These are phyloP conservation scores for Globisporangium megalacanthum DNA, from an alignment of 352 stramenopile species.

Conservation along the genomic window DNA sequence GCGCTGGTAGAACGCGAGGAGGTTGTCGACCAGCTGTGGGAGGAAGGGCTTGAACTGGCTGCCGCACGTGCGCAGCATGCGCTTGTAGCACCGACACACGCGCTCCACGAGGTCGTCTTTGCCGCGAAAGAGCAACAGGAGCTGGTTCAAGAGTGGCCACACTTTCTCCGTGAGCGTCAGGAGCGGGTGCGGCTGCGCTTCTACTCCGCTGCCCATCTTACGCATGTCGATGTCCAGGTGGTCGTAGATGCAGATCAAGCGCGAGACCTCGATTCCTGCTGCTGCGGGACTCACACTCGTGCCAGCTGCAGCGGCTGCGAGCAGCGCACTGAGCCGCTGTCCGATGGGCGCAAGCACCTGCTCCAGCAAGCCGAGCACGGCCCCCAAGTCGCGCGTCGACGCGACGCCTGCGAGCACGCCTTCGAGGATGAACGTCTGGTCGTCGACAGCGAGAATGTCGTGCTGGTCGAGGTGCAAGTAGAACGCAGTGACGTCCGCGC, in stretches of 20 bases:
- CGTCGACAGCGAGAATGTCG: slow-evolving; percentile 64
- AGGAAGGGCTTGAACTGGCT: slow-evolving; percentile 57
- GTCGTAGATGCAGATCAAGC: slow-evolving; percentile 83
- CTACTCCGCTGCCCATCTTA: slow-evolving; percentile 8
- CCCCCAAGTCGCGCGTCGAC: slow-evolving; percentile 34
- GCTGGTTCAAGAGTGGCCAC: slow-evolving; percentile 78
- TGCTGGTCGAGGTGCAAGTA: slow-evolving; percentile 73
- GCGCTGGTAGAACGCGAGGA: slow-evolving; percentile 66
- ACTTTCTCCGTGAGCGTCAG: slow-evolving; percentile 72
- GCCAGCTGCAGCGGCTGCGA: slow-evolving; percentile 26
- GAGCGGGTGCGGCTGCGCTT: slow-evolving; percentile 30
- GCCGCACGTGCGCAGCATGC: slow-evolving; percentile 73
- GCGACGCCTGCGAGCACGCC: slow-evolving; percentile 62
- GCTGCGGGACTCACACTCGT: slow-evolving; percentile 27
- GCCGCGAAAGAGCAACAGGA: slow-evolving; percentile 61
- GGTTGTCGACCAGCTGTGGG: slow-evolving; percentile 69
- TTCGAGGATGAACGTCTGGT: slow-evolving; percentile 84
- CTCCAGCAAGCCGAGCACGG: slow-evolving; percentile 49
- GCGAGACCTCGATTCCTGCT: slow-evolving; percentile 61
- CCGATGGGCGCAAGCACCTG: slow-evolving; percentile 65
- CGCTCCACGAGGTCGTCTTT: slow-evolving; percentile 80
- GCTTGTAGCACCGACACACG: slow-evolving; percentile 84
- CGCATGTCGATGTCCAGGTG: slow-evolving; percentile 45
- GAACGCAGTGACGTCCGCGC: slow-evolving; percentile 61
- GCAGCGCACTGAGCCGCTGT: slow-evolving; percentile 36